Conservation (phyloP, 2,329 filamentous ascomycete species). For the Xylariaceae sp. region DNA sequence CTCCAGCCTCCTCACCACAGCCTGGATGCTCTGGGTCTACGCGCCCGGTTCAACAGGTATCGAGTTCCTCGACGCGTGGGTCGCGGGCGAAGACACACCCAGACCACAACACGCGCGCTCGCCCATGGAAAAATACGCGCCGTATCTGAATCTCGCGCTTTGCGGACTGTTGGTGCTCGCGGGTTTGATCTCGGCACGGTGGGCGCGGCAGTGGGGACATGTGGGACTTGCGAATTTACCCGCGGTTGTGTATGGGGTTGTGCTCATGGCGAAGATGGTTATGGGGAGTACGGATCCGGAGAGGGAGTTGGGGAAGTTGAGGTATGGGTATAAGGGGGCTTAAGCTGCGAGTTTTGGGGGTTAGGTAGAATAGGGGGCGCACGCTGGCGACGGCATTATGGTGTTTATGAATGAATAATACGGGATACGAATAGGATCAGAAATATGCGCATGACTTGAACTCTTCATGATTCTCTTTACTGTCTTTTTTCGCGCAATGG, state of each 20-base stretch:
- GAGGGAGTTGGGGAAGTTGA: conserved; percentile 55
- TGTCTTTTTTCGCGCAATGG: too few species aligned
- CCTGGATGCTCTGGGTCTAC: conserved; percentile 54
- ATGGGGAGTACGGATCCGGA: conserved; percentile 66
- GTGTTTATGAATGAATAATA: background rate
- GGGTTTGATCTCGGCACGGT: conserved; percentile 34
- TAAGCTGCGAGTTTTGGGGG: conserved; percentile 2
- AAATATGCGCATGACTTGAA: background rate
- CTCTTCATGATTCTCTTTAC: too few species aligned
- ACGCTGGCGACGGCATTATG: background rate
- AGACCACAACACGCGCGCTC: conserved; percentile 23
- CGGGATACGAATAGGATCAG: background rate
- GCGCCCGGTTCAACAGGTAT: conserved; percentile 53
- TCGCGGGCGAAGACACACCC: conserved; percentile 6
- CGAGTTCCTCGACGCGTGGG: conserved; percentile 42
- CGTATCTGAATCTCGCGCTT: conserved; percentile 56
- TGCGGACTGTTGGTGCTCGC: conserved; percentile 46
- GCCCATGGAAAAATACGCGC: conserved; percentile 54
- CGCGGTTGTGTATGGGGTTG: conserved; percentile 53
- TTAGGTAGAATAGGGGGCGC: background rate
- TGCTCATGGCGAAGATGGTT: conserved; percentile 57
- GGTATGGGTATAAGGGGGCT: conserved; percentile 64
- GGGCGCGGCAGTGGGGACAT: conserved; percentile 27
- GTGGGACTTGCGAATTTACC: conserved; percentile 48
- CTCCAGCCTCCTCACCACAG: conserved; percentile 58